phyloP scores from a whole-genome alignment of 2,329 filamentous ascomycete genomes.

The Aspergillus ochraceus region DNA sequence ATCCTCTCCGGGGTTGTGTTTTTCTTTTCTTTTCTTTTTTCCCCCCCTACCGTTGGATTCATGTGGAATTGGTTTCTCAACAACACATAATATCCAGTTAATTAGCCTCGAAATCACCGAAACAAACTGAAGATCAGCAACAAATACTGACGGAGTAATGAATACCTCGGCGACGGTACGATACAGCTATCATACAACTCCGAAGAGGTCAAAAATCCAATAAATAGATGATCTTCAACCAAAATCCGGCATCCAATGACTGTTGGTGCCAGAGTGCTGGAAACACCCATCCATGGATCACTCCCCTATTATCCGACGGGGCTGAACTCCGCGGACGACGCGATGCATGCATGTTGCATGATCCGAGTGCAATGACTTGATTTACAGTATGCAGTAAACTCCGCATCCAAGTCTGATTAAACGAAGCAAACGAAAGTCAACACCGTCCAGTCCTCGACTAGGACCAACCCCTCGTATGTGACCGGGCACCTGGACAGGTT shows the following conservation, averaged over 20 bases:
- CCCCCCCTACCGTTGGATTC: background rate
- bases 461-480: background rate
- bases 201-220: conserved; percentile 1
- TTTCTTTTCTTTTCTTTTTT: background rate
- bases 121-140: no score
- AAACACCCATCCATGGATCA: conserved; percentile 21
- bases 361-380: background rate
- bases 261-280: conserved; percentile 29
- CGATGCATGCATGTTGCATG: conserved; percentile 7
- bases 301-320: conserved; percentile 16
- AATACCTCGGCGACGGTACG: background rate
- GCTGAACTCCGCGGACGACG: conserved; percentile 4
- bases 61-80: no score
- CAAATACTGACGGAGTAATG: background rate
- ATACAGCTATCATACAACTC: conserved; percentile 4
- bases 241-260: conserved; percentile 28
- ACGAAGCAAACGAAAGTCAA: background rate
- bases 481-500: no score
- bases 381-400: background rate
- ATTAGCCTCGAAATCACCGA: no score
- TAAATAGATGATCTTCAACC: conserved; percentile 18
- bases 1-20: background rate
- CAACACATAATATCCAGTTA: background rate
- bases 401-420: background rate
- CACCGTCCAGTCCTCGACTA: no score